Base-by-base conservation (phyloP, 192 early-diverging fungal genomes). In the Thoreauomyces humboldtii region DNA sequence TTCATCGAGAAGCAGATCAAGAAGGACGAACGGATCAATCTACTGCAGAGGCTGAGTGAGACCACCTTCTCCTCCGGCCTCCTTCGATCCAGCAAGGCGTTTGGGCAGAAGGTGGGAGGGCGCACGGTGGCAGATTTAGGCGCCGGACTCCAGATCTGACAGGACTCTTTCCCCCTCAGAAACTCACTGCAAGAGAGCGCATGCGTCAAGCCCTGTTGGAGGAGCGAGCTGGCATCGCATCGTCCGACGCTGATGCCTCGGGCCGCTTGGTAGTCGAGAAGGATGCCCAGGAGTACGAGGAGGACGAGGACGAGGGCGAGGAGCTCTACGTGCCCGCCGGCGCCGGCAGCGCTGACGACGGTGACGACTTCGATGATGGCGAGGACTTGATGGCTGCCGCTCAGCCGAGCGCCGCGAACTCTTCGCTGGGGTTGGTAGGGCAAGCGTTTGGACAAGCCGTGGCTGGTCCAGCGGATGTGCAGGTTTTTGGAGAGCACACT, bases 1-100 rank as follows among this genome's bases (percentile, higher is more conserved):
- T 83, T 77, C 48, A 77, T 83, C 38, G 73, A 75, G 33, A 78
- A 78, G 52, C 77, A 82, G 56, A 59, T 82, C 21, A 85, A 85
- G 61, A 85, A 85, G 70, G 81, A 85, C 51, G 79, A 81, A 37
- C 64, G 79, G 15, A 65, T 70, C 0, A 70, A 70, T 33, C 57
- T 84, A 17, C 54, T 81, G 51, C 62, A 83, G 46, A 85, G 80
- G 54, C 67, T 84, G 41, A 66, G 71, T 61, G 59, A 72, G 51
- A 38, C 56, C 59, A 67, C 43, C 32, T 76, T 81, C 54, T 34
- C 55, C 2, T 73, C 63, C 22, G 73, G 66, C 11, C 52, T 82
- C 21, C 59, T 85, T 22, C 22, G 54, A 37, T 79, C 76, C 11
- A 76, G 74, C 53, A 74, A 76, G 29, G 59, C 31, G n/a, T 58